Evolutionary conservation across 495 filamentous ascomycete genomes (phyloP).

Genomic region (Xylaria castorea): DNA sequence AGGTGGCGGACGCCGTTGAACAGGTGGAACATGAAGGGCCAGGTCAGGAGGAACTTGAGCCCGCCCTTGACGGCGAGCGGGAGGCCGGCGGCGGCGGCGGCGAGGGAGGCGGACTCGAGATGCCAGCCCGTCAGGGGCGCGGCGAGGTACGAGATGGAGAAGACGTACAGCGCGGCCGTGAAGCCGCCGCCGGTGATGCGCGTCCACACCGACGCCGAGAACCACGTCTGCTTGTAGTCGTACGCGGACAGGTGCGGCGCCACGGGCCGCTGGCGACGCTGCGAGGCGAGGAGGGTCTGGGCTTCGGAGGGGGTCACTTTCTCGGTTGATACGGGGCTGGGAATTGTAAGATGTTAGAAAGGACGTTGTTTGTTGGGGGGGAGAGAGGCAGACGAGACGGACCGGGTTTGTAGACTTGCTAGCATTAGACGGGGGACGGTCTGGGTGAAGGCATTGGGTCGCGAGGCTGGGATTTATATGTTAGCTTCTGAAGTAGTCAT

Average conservation of each 20-base stretch:
- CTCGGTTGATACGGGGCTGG: slow-evolving; percentile 64
- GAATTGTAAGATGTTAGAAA: slow-evolving; percentile 9
- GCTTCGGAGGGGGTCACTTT: slow-evolving; percentile 64
- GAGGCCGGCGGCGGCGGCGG: slow-evolving; percentile 76
- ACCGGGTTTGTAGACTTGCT: slow-evolving; percentile 63
- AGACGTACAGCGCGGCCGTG: slow-evolving; percentile 81
- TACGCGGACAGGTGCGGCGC: slow-evolving; percentile 91
- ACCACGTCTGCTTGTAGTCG: slow-evolving; percentile 86
- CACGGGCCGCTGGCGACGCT: slow-evolving; percentile 85
- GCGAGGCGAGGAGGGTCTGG: slow-evolving; percentile 75
- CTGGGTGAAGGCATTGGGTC: slow-evolving; percentile 54
- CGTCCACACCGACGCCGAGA: slow-evolving; percentile 68
- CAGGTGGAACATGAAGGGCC: slow-evolving; percentile 87
- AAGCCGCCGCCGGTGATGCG: slow-evolving; percentile 80
- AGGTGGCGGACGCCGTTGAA: slow-evolving; percentile 92
- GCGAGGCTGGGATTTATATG: slow-evolving; percentile 49
- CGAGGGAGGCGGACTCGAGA: slow-evolving; percentile 79
- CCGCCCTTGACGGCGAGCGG: slow-evolving; percentile 70
- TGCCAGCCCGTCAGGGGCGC: slow-evolving; percentile 84
- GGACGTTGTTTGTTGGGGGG: slow-evolving; percentile 5
- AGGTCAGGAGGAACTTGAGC: slow-evolving; percentile 75
- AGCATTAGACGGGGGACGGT: slow-evolving; percentile 48
- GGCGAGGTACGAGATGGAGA: slow-evolving; percentile 81
- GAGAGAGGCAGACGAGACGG: slow-evolving; percentile 25
- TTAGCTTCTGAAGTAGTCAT: too few species aligned